Evolutionary conservation across 352 stramenopile species (phyloP).

Genomic region (Globisporangium parvum): DNA sequence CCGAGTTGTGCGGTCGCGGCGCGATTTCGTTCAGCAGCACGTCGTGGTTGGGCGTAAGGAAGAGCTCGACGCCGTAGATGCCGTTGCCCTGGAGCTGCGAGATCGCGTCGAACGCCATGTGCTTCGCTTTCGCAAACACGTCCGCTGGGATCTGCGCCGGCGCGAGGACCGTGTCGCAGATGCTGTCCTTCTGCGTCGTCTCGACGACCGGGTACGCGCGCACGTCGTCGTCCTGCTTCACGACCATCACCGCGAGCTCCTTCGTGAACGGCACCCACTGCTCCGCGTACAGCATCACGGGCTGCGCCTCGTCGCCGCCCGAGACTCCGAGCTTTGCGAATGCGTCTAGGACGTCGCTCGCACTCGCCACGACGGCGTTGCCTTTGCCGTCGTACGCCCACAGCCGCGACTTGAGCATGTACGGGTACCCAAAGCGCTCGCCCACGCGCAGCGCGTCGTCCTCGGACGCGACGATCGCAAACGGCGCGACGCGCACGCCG

Average conservation of each 20-base stretch:
- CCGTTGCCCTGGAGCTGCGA: conserved; percentile 77
- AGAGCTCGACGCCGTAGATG: conserved; percentile 98
- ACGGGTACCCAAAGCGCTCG: conserved; percentile 88
- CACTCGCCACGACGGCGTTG: conserved; percentile 90
- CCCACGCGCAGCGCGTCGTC: conserved; percentile 39
- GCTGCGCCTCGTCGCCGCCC: conserved; percentile 10
- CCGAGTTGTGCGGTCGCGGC: conserved; percentile 97
- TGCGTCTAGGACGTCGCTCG: conserved; percentile 75
- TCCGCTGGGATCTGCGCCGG: conserved; percentile 67
- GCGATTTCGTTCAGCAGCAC: conserved; percentile 98
- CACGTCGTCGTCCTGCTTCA: conserved; percentile 71
- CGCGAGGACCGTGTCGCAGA: conserved; percentile 95
- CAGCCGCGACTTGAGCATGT: conserved; percentile 96
- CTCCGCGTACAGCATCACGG: conserved; percentile 87
- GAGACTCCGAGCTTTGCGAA: conserved; percentile 73
- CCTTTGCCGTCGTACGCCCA: conserved; percentile 96
- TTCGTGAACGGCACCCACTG: conserved; percentile 96
- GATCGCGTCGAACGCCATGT: conserved; percentile 68
- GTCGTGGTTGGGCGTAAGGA: conserved; percentile 81
- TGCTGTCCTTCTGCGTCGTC: conserved; percentile 95
- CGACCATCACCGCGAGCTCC: conserved; percentile 97
- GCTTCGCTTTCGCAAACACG: conserved; percentile 36
- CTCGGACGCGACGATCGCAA: conserved; percentile 38
- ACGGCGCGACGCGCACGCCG: conserved; percentile 48
- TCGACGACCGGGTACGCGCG: conserved; percentile 95